These are phyloP conservation scores for Stereum hirsutum DNA, from an alignment of 1,284 basidiomycete genomes.

Conservation along the genomic window DNA sequence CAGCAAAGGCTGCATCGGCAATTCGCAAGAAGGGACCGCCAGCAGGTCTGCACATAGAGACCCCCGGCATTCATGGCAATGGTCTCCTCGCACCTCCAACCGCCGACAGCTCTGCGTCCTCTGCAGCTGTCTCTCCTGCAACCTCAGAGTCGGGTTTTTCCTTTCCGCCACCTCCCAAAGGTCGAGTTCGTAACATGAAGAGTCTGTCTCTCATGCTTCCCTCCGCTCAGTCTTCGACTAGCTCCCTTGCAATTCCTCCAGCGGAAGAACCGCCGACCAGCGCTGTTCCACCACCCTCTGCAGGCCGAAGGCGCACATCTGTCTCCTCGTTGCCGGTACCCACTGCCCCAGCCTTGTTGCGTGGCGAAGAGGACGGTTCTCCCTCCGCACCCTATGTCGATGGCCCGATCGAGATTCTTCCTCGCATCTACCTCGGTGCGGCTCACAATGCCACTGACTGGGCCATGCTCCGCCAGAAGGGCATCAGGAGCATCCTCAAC, in stretches of 20 bases:
- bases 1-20: conserved; percentile 16
- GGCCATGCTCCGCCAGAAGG: conserved; percentile 56
- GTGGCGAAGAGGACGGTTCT: conserved; percentile 58
- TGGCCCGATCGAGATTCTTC: conserved; percentile 86
- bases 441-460: conserved; percentile 89
- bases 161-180: conserved; percentile 30
- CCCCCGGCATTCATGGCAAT: conserved; percentile 36
- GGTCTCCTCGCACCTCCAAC: conserved; percentile 38
- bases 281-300: conserved; percentile 16
- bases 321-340: conserved; percentile 52
- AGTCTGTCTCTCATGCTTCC: conserved; percentile 62
- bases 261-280: conserved; percentile 8
- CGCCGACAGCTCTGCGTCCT: conserved; percentile 33
- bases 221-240: conserved; percentile 47
- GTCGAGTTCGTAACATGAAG: conserved; percentile 61
- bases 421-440: conserved; percentile 87
- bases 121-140: conserved; percentile 42
- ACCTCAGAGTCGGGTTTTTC: conserved; percentile 42
- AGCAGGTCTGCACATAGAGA: conserved; percentile 49
- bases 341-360: conserved; percentile 39
- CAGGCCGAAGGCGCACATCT: conserved; percentile 46
- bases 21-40: conserved; percentile 48
- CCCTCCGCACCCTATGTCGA: conserved; percentile 67
- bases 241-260: conserved; percentile 31
- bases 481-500: conserved; percentile 82